A percentile compares a stretch with the other conserved stretches of the same genome.
phyloP scores from a whole-genome alignment of 2,329 filamentous ascomycete species.

The Lachnellula occidentalis region DNA sequence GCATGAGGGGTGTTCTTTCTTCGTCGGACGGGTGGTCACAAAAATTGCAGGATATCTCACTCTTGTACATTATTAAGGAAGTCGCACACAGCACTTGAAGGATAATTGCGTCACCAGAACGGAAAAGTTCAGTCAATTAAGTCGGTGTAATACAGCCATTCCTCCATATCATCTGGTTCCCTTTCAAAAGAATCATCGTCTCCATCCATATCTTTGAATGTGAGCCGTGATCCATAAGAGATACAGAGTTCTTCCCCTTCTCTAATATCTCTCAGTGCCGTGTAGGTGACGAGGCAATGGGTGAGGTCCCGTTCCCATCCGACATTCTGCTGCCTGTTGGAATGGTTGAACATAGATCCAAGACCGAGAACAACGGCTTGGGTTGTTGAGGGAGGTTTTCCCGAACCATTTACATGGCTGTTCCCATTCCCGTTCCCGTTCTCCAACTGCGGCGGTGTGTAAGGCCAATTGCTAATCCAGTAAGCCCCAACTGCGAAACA shows the following conservation, averaged over 20 bases:
- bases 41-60: constrained; percentile 22
- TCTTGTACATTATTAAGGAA: constrained; percentile 17
- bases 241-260: constrained; percentile 50
- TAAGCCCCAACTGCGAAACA: constrained; percentile 11
- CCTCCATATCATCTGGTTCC: constrained; percentile 23
- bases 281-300: constrained; percentile 42
- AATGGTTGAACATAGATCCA: constrained; percentile 56
- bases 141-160: constrained; percentile 28
- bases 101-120: neutral
- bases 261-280: constrained; percentile 42
- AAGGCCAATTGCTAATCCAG: constrained; percentile 29
- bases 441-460: constrained; percentile 19
- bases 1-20: neutral
- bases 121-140: constrained; percentile 23
- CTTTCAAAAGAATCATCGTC: constrained; percentile 1
- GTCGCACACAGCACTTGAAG: constrained; percentile 1
- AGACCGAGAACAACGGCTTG: constrained; percentile 51
- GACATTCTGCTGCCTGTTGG: constrained; percentile 45
- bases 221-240: constrained; percentile 33
- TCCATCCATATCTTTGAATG: constrained; percentile 33
- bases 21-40: neutral
- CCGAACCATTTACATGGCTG: constrained; percentile 16
- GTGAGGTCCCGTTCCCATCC: constrained; percentile 47
- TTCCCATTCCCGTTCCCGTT: constrained; percentile 16
- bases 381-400: constrained; percentile 30